Conservation (phyloP, 176 grass and related monocot species). For the Triticum turgidum region DNA sequence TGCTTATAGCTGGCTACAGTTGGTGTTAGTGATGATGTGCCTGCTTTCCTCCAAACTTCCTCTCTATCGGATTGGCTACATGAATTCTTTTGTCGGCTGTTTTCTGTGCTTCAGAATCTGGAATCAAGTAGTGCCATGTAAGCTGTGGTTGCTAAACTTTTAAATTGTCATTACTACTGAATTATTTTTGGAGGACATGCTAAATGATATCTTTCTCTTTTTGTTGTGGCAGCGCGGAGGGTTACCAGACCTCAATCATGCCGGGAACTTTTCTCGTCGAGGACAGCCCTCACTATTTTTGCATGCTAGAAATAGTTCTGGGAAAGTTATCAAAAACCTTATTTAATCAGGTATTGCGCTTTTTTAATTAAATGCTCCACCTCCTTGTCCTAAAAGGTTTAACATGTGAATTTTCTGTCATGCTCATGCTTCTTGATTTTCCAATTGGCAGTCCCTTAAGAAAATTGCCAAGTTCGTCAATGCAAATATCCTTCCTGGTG, state of each 20-base stretch:
- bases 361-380: slow-evolving; percentile 4
- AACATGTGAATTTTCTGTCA: slow-evolving; percentile 5
- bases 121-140: slow-evolving; percentile 88
- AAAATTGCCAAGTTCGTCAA: slow-evolving; percentile 97
- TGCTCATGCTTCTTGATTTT: slow-evolving; percentile 20
- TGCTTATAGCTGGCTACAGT: slow-evolving; percentile 74
- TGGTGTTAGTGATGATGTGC: slow-evolving; percentile 50
- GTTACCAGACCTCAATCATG: slow-evolving; percentile 59
- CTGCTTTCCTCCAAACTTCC: slow-evolving; percentile 66
- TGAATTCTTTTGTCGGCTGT: slow-evolving; percentile 86
- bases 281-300: slow-evolving; percentile 86
- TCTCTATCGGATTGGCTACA: slow-evolving; percentile 84
- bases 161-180: slow-evolving; percentile 5
- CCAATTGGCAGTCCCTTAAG: slow-evolving; percentile 65
- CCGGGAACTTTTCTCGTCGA: slow-evolving; percentile 90
- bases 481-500: slow-evolving; percentile 89
- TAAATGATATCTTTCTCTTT: slow-evolving; percentile 27
- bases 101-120: slow-evolving; percentile 90
- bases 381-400: background rate
- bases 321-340: slow-evolving; percentile 83
- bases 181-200: slow-evolving; percentile 2
- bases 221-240: slow-evolving; percentile 75
- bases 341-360: slow-evolving; percentile 71
- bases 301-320: slow-evolving; percentile 91
- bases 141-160: slow-evolving; percentile 34